Conservation (phyloP, 2,329 filamentous ascomycete genomes). For the Emmonsia crescens region DNA sequence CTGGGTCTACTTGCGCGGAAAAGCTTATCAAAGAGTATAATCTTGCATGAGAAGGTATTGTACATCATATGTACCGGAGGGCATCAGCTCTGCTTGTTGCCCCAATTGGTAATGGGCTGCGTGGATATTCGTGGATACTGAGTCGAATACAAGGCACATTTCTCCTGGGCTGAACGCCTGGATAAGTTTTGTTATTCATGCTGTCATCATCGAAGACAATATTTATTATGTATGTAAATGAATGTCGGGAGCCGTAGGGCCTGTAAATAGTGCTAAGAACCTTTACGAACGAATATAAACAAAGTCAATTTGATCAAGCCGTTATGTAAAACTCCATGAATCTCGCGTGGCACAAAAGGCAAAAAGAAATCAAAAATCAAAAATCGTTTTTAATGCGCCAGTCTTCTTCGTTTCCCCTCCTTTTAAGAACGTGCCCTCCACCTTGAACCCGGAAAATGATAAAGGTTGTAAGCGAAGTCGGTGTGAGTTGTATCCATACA, state of each 20-base stretch:
- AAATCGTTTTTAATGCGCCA: not conserved
- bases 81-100: not conserved
- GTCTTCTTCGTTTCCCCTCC: not conserved
- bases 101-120: not conserved
- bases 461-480: not conserved
- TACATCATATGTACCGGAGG: not conserved
- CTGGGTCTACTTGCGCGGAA: conserved; percentile 43
- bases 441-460: not conserved
- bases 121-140: not conserved
- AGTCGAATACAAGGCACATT: not conserved
- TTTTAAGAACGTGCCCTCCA: not conserved
- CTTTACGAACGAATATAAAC: not conserved
- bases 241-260: not conserved
- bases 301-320: not conserved
- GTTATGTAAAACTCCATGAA: not conserved
- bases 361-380: not conserved
- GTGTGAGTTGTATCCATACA: not conserved
- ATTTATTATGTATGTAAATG: not conserved
- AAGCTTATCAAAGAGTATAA: conserved; percentile 39
- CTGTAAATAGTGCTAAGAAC: not conserved
- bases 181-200: not conserved
- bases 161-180: not conserved
- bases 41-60: conserved; percentile 16
- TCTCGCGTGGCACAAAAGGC: not conserved
- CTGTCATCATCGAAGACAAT: not conserved